phyloP scores from a whole-genome alignment of 1,139 yeast genomes.

The Candida smagusa region DNA sequence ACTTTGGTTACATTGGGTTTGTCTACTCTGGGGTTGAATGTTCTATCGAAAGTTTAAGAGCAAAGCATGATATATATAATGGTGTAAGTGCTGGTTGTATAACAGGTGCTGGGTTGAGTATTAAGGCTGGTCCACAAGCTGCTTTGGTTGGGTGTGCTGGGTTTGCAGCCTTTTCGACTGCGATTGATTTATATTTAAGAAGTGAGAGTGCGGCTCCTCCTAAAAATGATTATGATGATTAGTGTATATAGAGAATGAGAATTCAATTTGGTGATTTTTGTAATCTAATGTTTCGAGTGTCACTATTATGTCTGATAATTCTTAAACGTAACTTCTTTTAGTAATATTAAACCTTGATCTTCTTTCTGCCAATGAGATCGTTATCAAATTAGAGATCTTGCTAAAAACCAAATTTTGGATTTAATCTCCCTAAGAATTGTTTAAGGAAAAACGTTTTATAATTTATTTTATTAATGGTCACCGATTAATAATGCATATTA shows the following conservation, averaged over 20 bases:
- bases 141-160: constrained; percentile 94
- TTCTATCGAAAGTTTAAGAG: constrained; percentile 78
- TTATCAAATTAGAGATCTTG: too few species aligned
- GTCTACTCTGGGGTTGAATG: constrained; percentile 95
- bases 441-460: too few species aligned
- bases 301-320: too few species aligned
- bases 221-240: constrained; percentile 82
- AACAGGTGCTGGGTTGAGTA: constrained; percentile 89
- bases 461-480: not conserved
- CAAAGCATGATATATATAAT: constrained; percentile 88
- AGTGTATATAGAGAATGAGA: constrained; percentile 6
- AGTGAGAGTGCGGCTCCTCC: constrained; percentile 89
- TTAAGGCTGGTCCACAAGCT: constrained; percentile 91
- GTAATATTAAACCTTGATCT: too few species aligned
- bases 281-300: too few species aligned
- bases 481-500: not conserved
- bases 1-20: constrained; percentile 92
- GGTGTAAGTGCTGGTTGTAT: constrained; percentile 93
- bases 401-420: too few species aligned
- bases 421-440: too few species aligned
- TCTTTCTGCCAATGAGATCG: too few species aligned
- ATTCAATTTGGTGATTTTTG: too few species aligned
- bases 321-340: too few species aligned
- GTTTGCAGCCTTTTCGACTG: constrained; percentile 93
- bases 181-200: constrained; percentile 86